Conservation (phyloP, 768 basidiomycete genomes). For the Suillus subluteus region DNA sequence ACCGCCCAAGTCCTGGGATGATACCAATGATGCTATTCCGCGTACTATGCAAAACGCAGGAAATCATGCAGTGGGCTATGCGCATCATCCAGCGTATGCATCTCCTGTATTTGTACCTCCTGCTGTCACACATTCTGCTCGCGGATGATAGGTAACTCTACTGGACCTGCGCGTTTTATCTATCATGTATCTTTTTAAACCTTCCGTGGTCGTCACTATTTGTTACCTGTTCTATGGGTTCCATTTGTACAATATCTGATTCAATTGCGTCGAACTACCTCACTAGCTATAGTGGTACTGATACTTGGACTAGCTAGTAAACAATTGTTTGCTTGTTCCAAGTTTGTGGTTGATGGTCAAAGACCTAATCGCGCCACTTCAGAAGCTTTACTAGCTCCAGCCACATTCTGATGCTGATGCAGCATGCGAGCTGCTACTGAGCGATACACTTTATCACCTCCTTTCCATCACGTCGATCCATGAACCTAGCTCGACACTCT, state of each 20-base stretch:
- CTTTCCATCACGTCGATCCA: constrained; percentile 41
- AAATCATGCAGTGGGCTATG: constrained; percentile 27
- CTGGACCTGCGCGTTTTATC: constrained; percentile 27
- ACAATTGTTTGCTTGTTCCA: constrained; percentile 5
- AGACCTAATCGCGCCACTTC: constrained; percentile 9
- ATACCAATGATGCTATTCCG: constrained; percentile 44
- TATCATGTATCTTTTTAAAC: constrained; percentile 29
- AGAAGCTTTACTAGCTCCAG: constrained; percentile 9
- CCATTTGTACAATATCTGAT: constrained; percentile 22
- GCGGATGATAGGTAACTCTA: constrained; percentile 22
- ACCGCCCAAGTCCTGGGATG: constrained; percentile 78
- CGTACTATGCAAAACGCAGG: constrained; percentile 20
- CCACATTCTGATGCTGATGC: constrained; percentile 14
- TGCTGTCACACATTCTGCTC: constrained; percentile 34
- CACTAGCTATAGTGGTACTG: background rate
- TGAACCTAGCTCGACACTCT: constrained; percentile 87
- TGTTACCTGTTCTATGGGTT: constrained; percentile 18
- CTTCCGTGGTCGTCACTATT: constrained; percentile 18
- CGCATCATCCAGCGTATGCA: constrained; percentile 32
- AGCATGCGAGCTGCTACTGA: constrained; percentile 21
- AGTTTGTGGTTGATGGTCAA: background rate
- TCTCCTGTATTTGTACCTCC: constrained; percentile 29
- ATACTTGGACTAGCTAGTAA: constrained; percentile 6
- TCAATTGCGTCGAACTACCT: constrained; percentile 1
- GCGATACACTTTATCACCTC: constrained; percentile 12